Base-by-base conservation (phyloP, 345 rosid genomes). In the Boechera retrofracta region DNA sequence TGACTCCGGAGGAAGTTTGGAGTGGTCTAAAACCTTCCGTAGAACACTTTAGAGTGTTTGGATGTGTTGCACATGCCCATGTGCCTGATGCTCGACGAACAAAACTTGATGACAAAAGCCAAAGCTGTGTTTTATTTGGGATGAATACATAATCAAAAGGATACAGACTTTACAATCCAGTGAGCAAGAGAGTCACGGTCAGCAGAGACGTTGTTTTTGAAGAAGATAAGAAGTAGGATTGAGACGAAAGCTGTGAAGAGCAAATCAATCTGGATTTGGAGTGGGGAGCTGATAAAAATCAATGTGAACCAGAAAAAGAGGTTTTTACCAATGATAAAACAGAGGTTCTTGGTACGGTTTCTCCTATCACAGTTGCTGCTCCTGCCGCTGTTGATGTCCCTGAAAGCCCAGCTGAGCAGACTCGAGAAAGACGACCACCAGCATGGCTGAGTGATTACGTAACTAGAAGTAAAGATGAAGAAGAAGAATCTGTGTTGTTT, bases 51-150 rank as follows among this genome's bases (percentile, higher is more conserved):
- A 45, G 45, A 38, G 29, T 68, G 8, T 76, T 76, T 7, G 62
- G 47, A 0, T 54, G 44, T 3, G 7, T 77, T 2, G 39, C n/a
- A 1, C 68, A 71, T 54, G 41, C 47, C 0, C 67, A 64, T 2
- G 6, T 63, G 0, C 61, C 29, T 2, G 51, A 58, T 39, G 32
- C 28, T 2, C 2, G 1, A 12, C 41, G 32, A 6, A 58, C 55
- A 13, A 72, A 78, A 2, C 24, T 78, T 2, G 64, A 72, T 33
- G 52, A 71, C 0, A 73, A 74, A 3, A 48, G 62, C 5, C 4
- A 7, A 0, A 6, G 31, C 0, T 36, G 5, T 71, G 35, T 71
- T 0, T 29, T 47, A 1, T 2, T 71, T 4, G 52, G 59, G 0
- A 7, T 33, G 0, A 36, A 8, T 7, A 1, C 1, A 0, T 2